Conservation (phyloP, 2,329 filamentous ascomycete genomes). For the Monosporascus sp. region DNA sequence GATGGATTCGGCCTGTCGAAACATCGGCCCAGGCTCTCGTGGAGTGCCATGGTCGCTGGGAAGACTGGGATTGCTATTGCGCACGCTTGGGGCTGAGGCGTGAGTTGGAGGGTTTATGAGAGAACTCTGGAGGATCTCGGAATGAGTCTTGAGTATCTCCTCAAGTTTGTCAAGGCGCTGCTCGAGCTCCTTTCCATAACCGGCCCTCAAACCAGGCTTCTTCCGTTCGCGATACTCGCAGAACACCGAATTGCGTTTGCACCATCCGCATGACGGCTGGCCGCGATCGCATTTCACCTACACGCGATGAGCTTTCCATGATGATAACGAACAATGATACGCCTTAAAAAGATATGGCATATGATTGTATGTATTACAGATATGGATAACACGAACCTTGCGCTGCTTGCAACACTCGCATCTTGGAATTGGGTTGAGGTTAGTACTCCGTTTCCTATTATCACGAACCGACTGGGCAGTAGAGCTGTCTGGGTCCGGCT, state of each 20-base stretch:
- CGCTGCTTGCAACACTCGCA: constrained; percentile 77
- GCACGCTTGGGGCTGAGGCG: constrained; percentile 35
- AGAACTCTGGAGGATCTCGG: constrained; percentile 58
- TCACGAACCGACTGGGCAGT: not conserved
- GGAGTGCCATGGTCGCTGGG: constrained; percentile 54
- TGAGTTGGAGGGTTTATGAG: constrained; percentile 35
- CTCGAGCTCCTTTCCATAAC: constrained; percentile 69
- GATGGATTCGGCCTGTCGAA: constrained; percentile 44
- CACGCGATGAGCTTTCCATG: too few species aligned
- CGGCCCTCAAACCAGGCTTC: constrained; percentile 60
- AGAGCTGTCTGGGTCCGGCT: not conserved
- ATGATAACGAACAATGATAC: not conserved
- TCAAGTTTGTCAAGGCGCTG: constrained; percentile 67
- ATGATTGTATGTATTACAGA: not conserved
- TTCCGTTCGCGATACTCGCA: constrained; percentile 68
- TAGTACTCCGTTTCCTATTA: constrained; percentile 26
- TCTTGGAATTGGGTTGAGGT: constrained; percentile 36
- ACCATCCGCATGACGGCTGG: constrained; percentile 67
- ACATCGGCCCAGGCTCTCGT: constrained; percentile 40
- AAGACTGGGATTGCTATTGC: constrained; percentile 45
- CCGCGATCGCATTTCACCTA: constrained; percentile 72
- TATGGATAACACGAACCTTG: constrained; percentile 50
- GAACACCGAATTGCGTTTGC: constrained; percentile 54
- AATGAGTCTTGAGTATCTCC: constrained; percentile 59
- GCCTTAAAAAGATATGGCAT: not conserved